phyloP scores from a whole-genome alignment of 2,329 filamentous ascomycete genomes.

The Moelleriella libera region DNA sequence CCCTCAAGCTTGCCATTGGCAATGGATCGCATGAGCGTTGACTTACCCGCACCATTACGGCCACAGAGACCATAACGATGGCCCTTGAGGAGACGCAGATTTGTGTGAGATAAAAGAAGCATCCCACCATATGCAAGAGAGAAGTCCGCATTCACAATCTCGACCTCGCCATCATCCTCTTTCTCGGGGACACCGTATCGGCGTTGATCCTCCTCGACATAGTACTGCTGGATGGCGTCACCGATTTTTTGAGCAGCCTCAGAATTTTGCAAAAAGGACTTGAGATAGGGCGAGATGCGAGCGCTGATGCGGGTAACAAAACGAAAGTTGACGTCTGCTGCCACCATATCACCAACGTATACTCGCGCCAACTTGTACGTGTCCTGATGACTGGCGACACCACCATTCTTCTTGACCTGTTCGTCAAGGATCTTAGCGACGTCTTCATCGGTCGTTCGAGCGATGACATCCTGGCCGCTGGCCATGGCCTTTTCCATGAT shows the following conservation, averaged over 20 bases:
- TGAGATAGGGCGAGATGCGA: conserved; percentile 62
- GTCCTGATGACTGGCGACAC: conserved; percentile 43
- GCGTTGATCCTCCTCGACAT: conserved; percentile 71
- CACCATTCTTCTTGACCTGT: conserved; percentile 58
- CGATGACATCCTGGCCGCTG: conserved; percentile 49
- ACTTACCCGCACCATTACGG: conserved; percentile 94
- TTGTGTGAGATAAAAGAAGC: conserved; percentile 91
- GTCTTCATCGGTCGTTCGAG: conserved; percentile 57
- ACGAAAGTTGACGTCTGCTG: conserved; percentile 76
- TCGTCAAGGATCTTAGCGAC: conserved; percentile 61
- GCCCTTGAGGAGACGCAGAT: conserved; percentile 84
- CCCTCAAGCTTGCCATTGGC: conserved; percentile 92
- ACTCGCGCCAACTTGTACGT: conserved; percentile 52
- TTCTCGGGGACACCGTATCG: conserved; percentile 74
- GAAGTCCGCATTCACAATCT: conserved; percentile 97
- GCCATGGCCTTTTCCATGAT: conserved; percentile 93
- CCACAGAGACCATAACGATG: conserved; percentile 96
- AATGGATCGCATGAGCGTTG: conserved; percentile 96
- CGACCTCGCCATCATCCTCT: conserved; percentile 81
- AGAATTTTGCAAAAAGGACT: conserved; percentile 49
- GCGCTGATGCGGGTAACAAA: conserved; percentile 57
- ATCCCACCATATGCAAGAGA: conserved; percentile 96
- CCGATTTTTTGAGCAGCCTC: conserved; percentile 50
- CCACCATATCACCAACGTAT: conserved; percentile 74
- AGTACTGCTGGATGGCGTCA: conserved; percentile 62